These are phyloP conservation scores for Marasmius oreades DNA, from an alignment of 1,284 basidiomycete genomes.

Conservation along the genomic window DNA sequence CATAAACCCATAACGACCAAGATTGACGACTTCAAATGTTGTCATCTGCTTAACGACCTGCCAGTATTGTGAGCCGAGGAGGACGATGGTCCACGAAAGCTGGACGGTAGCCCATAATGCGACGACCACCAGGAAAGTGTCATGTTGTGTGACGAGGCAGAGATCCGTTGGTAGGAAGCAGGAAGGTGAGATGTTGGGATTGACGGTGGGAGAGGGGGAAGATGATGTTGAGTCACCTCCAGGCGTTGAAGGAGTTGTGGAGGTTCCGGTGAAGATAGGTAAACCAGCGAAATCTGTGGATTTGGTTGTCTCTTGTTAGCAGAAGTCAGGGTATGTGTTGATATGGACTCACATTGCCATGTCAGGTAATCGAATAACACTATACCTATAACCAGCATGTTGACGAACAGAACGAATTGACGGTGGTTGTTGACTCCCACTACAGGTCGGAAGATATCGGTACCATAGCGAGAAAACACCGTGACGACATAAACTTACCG, in stretches of 20 bases:
- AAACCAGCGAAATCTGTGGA: constrained; percentile 5
- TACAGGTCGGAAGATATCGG: constrained; percentile 25
- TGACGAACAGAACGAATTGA: constrained; percentile 90
- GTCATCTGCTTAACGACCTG: constrained; percentile 95
- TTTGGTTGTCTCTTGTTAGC: too few species aligned
- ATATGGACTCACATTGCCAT: constrained; percentile 69
- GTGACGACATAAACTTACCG: constrained; percentile 47
- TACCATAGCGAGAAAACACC: constrained; percentile 1
- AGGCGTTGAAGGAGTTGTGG: too few species aligned
- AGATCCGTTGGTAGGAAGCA: constrained; percentile 71
- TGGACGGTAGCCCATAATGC: constrained; percentile 87
- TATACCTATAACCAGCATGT: constrained; percentile 81
- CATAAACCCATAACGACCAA: constrained; percentile 96
- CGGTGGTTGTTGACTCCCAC: constrained; percentile 96
- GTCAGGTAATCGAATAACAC: constrained; percentile 79
- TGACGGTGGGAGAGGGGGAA: constrained; percentile 28
- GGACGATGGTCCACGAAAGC: constrained; percentile 88
- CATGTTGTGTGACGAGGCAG: constrained; percentile 67
- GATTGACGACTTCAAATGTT: constrained; percentile 92
- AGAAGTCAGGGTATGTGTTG: too few species aligned
- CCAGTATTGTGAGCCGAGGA: constrained; percentile 86
- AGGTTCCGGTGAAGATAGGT: neutral
- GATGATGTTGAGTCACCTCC: too few species aligned
- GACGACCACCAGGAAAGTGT: constrained; percentile 84
- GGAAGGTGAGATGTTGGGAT: constrained; percentile 44